phyloP scores from a whole-genome alignment of 345 rosid species.

The Citrus maxima region DNA sequence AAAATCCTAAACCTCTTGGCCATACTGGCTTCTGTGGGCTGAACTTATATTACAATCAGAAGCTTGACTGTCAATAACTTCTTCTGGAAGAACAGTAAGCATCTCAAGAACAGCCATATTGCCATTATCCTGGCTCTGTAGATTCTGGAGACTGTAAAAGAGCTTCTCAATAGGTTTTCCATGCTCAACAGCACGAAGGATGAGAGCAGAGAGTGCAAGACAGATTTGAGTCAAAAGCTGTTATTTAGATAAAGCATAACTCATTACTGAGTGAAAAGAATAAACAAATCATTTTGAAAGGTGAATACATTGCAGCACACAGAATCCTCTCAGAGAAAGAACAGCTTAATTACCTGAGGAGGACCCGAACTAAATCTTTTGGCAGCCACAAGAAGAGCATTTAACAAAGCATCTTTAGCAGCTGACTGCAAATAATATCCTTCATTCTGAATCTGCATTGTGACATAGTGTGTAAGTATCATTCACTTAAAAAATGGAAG shows the following conservation, averaged over 20 bases:
- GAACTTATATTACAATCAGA: slow-evolving; percentile 52
- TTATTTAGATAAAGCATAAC: slow-evolving; percentile 19
- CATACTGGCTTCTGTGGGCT: slow-evolving; percentile 56
- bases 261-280: not conserved
- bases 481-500: not conserved
- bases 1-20: slow-evolving; percentile 51
- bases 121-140: slow-evolving; percentile 72
- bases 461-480: not conserved
- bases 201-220: slow-evolving; percentile 81
- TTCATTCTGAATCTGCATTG: slow-evolving; percentile 81
- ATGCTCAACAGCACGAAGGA: slow-evolving; percentile 68
- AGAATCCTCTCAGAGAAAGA: not conserved
- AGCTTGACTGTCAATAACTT: slow-evolving; percentile 63
- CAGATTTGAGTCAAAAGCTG: slow-evolving; percentile 97
- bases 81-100: slow-evolving; percentile 96
- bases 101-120: slow-evolving; percentile 84
- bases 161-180: slow-evolving; percentile 84
- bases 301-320: not conserved
- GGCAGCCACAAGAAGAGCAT: slow-evolving; percentile 82
- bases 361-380: slow-evolving; percentile 82
- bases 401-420: slow-evolving; percentile 74
- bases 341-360: slow-evolving; percentile 64
- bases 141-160: slow-evolving; percentile 71
- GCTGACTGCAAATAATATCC: slow-evolving; percentile 64
- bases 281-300: not conserved